A percentile compares a stretch with the other conserved stretches of the same genome.
Evolutionary conservation across 306 rosid genomes (phyloP).

Genomic region (Erythrophleum fordii): DNA sequence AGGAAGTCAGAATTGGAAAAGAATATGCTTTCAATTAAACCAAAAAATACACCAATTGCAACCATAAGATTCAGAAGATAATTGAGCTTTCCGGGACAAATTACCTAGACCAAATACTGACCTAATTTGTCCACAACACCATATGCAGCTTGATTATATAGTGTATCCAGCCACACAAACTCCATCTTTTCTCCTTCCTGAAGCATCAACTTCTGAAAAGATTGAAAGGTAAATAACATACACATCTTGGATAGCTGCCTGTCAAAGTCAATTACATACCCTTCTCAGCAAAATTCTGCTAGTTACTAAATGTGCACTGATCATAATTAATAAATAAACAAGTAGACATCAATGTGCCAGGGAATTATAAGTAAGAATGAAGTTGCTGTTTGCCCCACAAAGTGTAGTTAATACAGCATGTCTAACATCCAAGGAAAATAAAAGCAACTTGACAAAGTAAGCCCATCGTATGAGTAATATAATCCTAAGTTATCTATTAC

Average conservation of each 20-base stretch:
- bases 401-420: conserved; percentile 23
- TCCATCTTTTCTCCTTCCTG: conserved; percentile 98
- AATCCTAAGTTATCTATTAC: neutral
- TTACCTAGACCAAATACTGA: conserved; percentile 38
- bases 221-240: conserved; percentile 75
- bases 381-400: conserved; percentile 13
- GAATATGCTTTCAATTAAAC: neutral
- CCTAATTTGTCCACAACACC: conserved; percentile 92
- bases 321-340: neutral
- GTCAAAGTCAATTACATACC: conserved; percentile 65
- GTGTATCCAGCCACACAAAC: conserved; percentile 89
- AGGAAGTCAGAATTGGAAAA: neutral
- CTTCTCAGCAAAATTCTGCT: conserved; percentile 54
- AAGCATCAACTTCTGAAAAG: conserved; percentile 81
- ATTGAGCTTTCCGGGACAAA: conserved; percentile 31
- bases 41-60: neutral
- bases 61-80: conserved; percentile 8
- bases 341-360: neutral
- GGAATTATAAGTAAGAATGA: neutral
- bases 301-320: conserved; percentile 22
- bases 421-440: conserved; percentile 11
- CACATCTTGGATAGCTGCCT: conserved; percentile 82
- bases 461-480: neutral
- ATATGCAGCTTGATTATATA: conserved; percentile 88
- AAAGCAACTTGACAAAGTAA: neutral